Percentiles rank a stretch among this genome's conserved stretches.
Conservation (phyloP, 805 yeast species). For the Starmerella tilneyi region DNA sequence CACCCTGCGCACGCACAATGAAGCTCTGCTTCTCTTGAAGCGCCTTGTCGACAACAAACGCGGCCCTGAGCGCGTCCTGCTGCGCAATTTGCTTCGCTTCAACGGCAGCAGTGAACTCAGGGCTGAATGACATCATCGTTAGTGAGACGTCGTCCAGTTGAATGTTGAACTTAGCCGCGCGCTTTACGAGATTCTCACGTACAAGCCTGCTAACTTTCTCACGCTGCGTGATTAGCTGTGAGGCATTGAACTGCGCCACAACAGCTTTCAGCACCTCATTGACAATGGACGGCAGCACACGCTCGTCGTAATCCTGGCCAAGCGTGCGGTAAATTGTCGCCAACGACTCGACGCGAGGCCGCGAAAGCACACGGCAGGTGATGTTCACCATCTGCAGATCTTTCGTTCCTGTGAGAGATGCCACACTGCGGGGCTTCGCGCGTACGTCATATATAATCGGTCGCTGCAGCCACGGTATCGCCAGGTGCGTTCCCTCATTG, state of each 20-base stretch:
- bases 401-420: constrained; percentile 94
- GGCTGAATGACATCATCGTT: constrained; percentile 93
- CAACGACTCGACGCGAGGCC: constrained; percentile 69
- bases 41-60: constrained; percentile 92
- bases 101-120: constrained; percentile 94
- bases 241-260: constrained; percentile 96
- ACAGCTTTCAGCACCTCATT: constrained; percentile 94
- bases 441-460: constrained; percentile 90
- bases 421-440: constrained; percentile 93
- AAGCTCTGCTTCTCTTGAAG: constrained; percentile 94
- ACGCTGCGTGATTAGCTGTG: constrained; percentile 97
- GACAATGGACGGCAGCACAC: constrained; percentile 94
- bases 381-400: constrained; percentile 98
- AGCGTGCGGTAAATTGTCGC: constrained; percentile 84
- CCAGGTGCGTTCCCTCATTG: constrained; percentile 90
- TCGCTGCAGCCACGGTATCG: constrained; percentile 88
- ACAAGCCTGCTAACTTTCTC: constrained; percentile 88
- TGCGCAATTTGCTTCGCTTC: constrained; percentile 99
- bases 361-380: constrained; percentile 92
- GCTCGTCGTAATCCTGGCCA: constrained; percentile 91
- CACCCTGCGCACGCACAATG: constrained; percentile 96
- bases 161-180: constrained; percentile 84
- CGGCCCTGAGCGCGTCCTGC: constrained; percentile 98
- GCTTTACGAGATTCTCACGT: constrained; percentile 78
- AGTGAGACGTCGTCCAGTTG: constrained; percentile 89